Evolutionary conservation across 2,329 filamentous ascomycete genomes (phyloP).

Genomic region (Teratosphaeriaceae sp.): DNA sequence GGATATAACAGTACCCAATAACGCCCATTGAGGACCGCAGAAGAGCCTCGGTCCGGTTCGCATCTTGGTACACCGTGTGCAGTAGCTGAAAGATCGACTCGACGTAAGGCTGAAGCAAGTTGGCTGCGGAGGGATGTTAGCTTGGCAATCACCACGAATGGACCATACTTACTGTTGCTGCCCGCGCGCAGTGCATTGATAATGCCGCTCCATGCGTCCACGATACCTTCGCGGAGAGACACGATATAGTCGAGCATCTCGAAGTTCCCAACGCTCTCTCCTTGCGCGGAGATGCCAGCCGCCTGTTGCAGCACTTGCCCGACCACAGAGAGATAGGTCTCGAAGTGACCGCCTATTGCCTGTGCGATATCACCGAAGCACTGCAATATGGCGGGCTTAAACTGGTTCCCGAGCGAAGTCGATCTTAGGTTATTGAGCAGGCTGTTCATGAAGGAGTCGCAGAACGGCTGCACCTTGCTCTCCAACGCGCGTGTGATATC

Average conservation of each 20-base stretch:
- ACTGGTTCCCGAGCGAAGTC: constrained; percentile 82
- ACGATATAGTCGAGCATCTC: constrained; percentile 98
- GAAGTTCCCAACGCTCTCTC: constrained; percentile 59
- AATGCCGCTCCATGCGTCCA: constrained; percentile 98
- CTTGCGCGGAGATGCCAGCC: constrained; percentile 68
- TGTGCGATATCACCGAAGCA: constrained; percentile 97
- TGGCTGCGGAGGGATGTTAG: constrained; percentile 45
- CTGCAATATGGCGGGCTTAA: constrained; percentile 96
- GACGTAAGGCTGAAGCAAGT: constrained; percentile 68
- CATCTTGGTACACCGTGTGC: constrained; percentile 70
- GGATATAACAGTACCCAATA: constrained; percentile 73
- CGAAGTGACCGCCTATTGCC: constrained; percentile 85
- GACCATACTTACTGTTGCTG: constrained; percentile 57
- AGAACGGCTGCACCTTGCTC: constrained; percentile 87
- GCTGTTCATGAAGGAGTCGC: constrained; percentile 97
- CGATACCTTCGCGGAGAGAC: constrained; percentile 91
- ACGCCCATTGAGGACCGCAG: constrained; percentile 96
- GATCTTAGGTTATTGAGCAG: constrained; percentile 82
- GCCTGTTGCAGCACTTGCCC: constrained; percentile 93
- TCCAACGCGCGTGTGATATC: constrained; percentile 91
- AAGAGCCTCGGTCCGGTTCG: constrained; percentile 83
- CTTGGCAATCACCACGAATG: constrained; percentile 1
- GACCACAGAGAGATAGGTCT: constrained; percentile 87
- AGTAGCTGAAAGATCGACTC: constrained; percentile 83
- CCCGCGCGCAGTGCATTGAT: constrained; percentile 88